A percentile compares a stretch with the other conserved stretches of the same genome.
Evolutionary conservation across 2,329 filamentous ascomycete species (phyloP).

Genomic region (Ceratocystis diversiconidia): DNA sequence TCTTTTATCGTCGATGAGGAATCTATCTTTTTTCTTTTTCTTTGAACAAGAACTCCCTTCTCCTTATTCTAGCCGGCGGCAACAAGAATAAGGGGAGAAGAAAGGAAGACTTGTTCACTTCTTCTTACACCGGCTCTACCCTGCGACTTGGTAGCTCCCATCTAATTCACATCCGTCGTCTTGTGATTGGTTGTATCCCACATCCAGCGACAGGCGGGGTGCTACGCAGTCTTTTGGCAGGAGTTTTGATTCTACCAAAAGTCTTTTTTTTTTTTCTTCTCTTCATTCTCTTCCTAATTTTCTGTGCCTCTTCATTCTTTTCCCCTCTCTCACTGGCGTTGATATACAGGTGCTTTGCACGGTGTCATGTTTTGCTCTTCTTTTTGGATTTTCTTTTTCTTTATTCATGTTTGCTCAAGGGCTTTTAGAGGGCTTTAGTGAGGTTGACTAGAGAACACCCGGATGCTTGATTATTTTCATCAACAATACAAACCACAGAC

Average conservation of each 20-base stretch:
- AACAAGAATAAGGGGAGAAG: neutral
- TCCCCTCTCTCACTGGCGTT: neutral
- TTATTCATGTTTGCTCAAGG: neutral
- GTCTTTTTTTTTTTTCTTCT: neutral
- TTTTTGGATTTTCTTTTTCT: neutral
- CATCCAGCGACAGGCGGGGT: neutral
- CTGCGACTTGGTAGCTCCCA: neutral
- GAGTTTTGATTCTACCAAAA: neutral
- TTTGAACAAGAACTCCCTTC: neutral
- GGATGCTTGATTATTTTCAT: neutral
- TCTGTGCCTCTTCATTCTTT: neutral
- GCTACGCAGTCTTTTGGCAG: neutral
- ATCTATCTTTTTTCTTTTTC: neutral
- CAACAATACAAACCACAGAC: neutral
- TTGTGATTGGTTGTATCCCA: slow-evolving; percentile 3
- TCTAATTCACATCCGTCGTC: neutral
- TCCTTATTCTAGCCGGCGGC: neutral
- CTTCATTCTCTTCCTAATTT: neutral
- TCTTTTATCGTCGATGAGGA: neutral
- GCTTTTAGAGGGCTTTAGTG: neutral
- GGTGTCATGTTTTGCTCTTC: neutral
- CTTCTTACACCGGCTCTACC: neutral
- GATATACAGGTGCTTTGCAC: neutral
- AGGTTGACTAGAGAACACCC: neutral
- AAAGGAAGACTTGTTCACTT: neutral